Percentiles rank a stretch among this genome's conserved stretches.
Evolutionary conservation across 2,329 filamentous ascomycete species (phyloP).

Genomic region (Colletotrichum shisoi): DNA sequence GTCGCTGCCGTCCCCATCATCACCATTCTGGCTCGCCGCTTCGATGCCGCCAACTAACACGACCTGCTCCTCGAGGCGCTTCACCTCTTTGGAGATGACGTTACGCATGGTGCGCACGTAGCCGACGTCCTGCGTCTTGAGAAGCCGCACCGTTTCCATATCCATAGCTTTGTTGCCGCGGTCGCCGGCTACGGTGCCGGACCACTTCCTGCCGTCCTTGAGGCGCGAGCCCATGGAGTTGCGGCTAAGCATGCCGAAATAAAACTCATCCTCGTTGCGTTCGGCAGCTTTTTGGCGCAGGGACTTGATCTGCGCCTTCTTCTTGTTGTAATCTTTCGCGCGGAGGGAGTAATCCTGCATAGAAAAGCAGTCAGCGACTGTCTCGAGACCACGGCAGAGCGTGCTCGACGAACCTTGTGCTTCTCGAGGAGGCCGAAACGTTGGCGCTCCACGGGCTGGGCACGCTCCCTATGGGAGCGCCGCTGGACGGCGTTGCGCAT

Average conservation of each 20-base stretch:
- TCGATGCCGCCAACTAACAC: constrained; percentile 52
- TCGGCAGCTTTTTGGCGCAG: constrained; percentile 69
- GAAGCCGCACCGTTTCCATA: constrained; percentile 65
- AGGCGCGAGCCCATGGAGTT: constrained; percentile 62
- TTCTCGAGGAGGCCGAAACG: constrained; percentile 95
- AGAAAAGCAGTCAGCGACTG: constrained; percentile 6
- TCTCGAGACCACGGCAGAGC: neutral
- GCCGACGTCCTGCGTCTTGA: constrained; percentile 74
- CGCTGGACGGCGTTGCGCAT: constrained; percentile 74
- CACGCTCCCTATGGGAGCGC: constrained; percentile 88
- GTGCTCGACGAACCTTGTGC: constrained; percentile 72
- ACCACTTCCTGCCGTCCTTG: constrained; percentile 60
- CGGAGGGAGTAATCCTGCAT: constrained; percentile 69
- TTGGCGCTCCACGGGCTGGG: constrained; percentile 81
- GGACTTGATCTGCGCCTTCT: constrained; percentile 66
- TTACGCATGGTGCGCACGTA: constrained; percentile 71
- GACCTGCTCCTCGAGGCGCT: constrained; percentile 61
- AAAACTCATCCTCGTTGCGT: constrained; percentile 77
- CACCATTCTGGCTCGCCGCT: constrained; percentile 50
- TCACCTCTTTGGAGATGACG: constrained; percentile 65
- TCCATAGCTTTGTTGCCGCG: constrained; percentile 65
- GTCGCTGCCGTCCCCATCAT: constrained; percentile 48
- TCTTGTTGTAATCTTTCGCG: constrained; percentile 71
- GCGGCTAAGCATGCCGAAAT: constrained; percentile 73
- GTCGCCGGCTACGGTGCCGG: constrained; percentile 65